Percentiles rank a stretch among this genome's conserved stretches.
phyloP scores from a whole-genome alignment of 2,329 filamentous ascomycete genomes.

The Calonectria hawksworthii region DNA sequence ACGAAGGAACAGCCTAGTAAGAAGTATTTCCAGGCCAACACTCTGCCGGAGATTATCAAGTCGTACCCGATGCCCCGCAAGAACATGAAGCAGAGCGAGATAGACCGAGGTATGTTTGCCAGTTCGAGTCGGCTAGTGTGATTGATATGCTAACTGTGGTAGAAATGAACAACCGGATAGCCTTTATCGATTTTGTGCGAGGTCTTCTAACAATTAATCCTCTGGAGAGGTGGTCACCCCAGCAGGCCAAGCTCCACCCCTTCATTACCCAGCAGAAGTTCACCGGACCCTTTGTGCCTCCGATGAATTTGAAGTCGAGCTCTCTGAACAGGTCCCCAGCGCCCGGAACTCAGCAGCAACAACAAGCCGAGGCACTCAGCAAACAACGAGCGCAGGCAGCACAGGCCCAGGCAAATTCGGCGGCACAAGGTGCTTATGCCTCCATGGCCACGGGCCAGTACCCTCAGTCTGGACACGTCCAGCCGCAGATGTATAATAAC shows the following conservation, averaged over 20 bases:
- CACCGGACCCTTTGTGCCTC: slow-evolving; percentile 94
- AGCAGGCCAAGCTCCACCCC: slow-evolving; percentile 96
- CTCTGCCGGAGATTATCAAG: slow-evolving; percentile 96
- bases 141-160: slow-evolving; percentile 39
- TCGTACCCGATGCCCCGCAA: slow-evolving; percentile 98
- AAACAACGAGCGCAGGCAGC: slow-evolving; percentile 87
- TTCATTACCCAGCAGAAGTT: slow-evolving; percentile 99
- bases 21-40: slow-evolving; percentile 97
- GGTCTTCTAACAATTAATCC: slow-evolving; percentile 95
- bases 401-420: slow-evolving; percentile 78
- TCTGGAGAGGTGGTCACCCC: slow-evolving; percentile 95
- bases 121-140: neutral
- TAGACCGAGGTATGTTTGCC: slow-evolving; percentile 84
- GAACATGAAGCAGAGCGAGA: slow-evolving; percentile 98
- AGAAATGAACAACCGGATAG: slow-evolving; percentile 99
- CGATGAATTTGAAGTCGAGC: slow-evolving; percentile 94
- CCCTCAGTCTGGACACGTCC: slow-evolving; percentile 60
- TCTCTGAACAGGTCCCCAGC: slow-evolving; percentile 89
- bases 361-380: slow-evolving; percentile 93
- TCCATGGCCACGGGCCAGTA: slow-evolving; percentile 64
- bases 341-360: slow-evolving; percentile 94
- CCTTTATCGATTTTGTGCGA: slow-evolving; percentile 98
- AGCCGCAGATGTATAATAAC: slow-evolving; percentile 83
- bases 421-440: slow-evolving; percentile 76
- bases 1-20: slow-evolving; percentile 99